Conservation (phyloP, 148 eudicot genomes). For the Persicaria tinctoria region DNA sequence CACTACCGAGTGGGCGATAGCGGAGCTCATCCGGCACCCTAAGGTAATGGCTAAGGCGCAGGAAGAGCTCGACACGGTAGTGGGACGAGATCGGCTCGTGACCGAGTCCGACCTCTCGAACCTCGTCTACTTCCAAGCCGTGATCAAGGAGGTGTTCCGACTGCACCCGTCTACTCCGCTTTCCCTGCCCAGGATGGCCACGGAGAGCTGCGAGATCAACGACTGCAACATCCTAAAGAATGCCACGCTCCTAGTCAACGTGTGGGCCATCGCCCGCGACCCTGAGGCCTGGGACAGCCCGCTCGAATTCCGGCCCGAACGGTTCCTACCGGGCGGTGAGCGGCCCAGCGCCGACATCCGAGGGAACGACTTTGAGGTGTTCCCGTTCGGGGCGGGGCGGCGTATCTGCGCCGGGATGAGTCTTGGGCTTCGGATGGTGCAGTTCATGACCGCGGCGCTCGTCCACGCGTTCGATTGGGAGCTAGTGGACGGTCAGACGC, state of each 20-base stretch:
- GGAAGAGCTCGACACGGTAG: conserved; percentile 58
- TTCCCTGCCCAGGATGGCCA: conserved; percentile 69
- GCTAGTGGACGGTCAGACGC: conserved; percentile 34
- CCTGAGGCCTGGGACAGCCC: conserved; percentile 66
- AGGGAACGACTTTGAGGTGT: conserved; percentile 81
- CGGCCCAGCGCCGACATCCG: conserved; percentile 54
- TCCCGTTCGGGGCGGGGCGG: conserved; percentile 93
- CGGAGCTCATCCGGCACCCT: conserved; percentile 72
- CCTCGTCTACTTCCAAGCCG: conserved; percentile 62
- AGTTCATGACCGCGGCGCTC: conserved; percentile 58
- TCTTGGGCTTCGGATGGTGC: conserved; percentile 78
- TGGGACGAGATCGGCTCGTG: conserved; percentile 55
- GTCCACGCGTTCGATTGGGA: conserved; percentile 63
- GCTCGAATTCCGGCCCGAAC: conserved; percentile 54
- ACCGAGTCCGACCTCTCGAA: conserved; percentile 50
- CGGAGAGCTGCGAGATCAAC: conserved; percentile 59
- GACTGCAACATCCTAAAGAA: conserved; percentile 73
- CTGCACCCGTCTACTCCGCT: conserved; percentile 94
- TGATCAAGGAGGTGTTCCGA: conserved; percentile 78
- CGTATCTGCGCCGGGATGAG: conserved; percentile 90
- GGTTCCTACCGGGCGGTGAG: conserved; percentile 74
- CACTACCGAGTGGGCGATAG: conserved; percentile 92
- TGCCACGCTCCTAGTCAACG: conserved; percentile 71
- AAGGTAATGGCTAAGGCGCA: conserved; percentile 47
- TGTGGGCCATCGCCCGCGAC: conserved; percentile 97